Conservation (phyloP, 352 stramenopile species). For the Elongisporangium prolatum region DNA sequence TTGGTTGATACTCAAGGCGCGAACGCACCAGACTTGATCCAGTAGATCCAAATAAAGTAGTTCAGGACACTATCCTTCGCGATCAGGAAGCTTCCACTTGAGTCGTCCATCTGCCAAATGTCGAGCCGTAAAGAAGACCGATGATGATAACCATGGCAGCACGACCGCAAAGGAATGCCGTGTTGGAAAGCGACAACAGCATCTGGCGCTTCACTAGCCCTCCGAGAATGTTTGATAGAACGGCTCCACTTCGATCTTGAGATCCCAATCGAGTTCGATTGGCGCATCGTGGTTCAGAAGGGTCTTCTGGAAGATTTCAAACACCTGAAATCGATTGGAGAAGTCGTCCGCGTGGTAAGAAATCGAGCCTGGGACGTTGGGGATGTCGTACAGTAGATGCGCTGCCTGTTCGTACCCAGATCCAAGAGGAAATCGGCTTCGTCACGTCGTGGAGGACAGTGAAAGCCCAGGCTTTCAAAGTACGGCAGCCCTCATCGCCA, state of each 20-base stretch:
- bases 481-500: conserved; percentile 32
- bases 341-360: conserved; percentile 26
- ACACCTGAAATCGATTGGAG: conserved; percentile 34
- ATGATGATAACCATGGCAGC: conserved; percentile 36
- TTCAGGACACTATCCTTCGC: conserved; percentile 49
- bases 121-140: conserved; percentile 36
- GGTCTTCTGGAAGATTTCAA: conserved; percentile 41
- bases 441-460: conserved; percentile 27
- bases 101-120: conserved; percentile 44
- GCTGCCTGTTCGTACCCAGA: conserved; percentile 24
- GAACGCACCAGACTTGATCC: conserved; percentile 73
- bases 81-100: conserved; percentile 52
- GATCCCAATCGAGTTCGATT: conserved; percentile 2
- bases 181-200: conserved; percentile 54
- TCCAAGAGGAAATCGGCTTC: conserved; percentile 30
- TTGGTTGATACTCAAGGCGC: conserved; percentile 59
- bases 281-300: conserved; percentile 25
- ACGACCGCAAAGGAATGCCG: conserved; percentile 24
- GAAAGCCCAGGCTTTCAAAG: conserved; percentile 43
- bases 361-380: background rate
- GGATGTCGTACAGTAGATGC: conserved; percentile 23
- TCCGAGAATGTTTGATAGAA: conserved; percentile 50
- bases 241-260: conserved; percentile 3
- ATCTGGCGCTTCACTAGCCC: conserved; percentile 55
- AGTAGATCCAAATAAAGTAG: conserved; percentile 78